These are phyloP conservation scores for Cylindricascospora bacillispora DNA, from an alignment of 1,139 yeast species.

Conservation along the genomic window DNA sequence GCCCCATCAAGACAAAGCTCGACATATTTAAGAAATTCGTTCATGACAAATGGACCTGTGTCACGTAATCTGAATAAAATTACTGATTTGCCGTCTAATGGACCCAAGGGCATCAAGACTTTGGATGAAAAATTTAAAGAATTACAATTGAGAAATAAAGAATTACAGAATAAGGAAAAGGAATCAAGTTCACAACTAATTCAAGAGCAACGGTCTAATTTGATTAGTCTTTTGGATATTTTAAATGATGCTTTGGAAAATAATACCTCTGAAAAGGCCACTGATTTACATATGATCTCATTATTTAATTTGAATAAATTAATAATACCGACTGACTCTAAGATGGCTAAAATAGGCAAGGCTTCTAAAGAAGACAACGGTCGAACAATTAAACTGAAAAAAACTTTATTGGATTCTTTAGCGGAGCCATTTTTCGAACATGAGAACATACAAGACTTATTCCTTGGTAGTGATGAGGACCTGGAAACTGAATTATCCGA, in stretches of 20 bases:
- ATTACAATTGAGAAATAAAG: background rate
- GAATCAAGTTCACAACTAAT: slow-evolving; percentile 1
- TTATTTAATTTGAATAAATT: slow-evolving; percentile 28
- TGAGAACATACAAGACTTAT: slow-evolving; percentile 7
- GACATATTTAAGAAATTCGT: background rate
- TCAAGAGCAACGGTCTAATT: slow-evolving; percentile 17
- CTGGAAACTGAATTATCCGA: slow-evolving; percentile 6
- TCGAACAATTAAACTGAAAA: slow-evolving; percentile 27
- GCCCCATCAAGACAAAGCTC: background rate
- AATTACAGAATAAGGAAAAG: background rate
- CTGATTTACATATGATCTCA: slow-evolving; percentile 25
- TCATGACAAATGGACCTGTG: background rate
- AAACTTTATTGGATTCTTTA: slow-evolving; percentile 48
- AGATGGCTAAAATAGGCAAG: slow-evolving; percentile 17
- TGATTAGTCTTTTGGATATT: slow-evolving; percentile 17
- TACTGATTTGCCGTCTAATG: background rate
- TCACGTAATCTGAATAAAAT: background rate
- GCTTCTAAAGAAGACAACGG: slow-evolving; percentile 1
- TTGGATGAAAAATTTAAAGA: background rate
- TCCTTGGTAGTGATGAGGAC: slow-evolving; percentile 11
- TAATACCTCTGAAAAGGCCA: slow-evolving; percentile 25
- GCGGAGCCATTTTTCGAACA: slow-evolving; percentile 63
- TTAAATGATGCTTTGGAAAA: slow-evolving; percentile 27
- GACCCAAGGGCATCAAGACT: background rate
- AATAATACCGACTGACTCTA: slow-evolving; percentile 29